Base-by-base conservation (phyloP, 495 filamentous ascomycete genomes). In the Jackrogersella minutella region DNA sequence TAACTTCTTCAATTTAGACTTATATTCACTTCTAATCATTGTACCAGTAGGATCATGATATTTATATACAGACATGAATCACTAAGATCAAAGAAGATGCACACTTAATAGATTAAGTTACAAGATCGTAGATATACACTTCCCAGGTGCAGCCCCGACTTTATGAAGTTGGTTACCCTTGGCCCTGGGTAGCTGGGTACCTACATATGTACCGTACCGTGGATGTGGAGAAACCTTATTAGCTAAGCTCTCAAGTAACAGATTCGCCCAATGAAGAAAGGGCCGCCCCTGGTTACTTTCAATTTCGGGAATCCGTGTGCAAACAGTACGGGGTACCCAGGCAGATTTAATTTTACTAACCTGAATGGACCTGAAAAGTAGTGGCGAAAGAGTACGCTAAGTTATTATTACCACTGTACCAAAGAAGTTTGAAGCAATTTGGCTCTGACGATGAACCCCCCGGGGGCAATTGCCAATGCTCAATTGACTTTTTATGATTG, bases 221-320 rank as follows among this genome's bases (percentile, higher is more conserved):
- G 22, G 11, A 14, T n/a, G 46, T 50, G 46, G 46, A 19, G 46
- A 31, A 33, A 50, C n/a, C 28, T 47, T 52, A 57, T 64, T 50
- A 51, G 50, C 22, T 46, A 64, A 57, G 43, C 50, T 56, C 22
- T 8, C 46, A 52, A 56, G 43, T 13, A 19, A 24, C 36, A 44
- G 51, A 37, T 19, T 41, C 36, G 21, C 37, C 54, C 37, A 58
- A 64, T 64, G 16, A 51, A 53, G 62, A 39, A 52, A 39, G 22
- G 37, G 54, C 47, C 19, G 55, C 62, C 54, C 62, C 54, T 47
- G 47, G 55, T 43, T 58, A 28, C 33, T 33, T 37, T 58, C 47
- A 39, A 65, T 65, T 65, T 65, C 30, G 54, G 54, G 46, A 65
- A 51, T 58, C 62, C 39, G 54, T 65, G 55, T 52, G 26, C 10